A percentile compares a stretch with the other conserved stretches of the same genome.
Evolutionary conservation across 768 basidiomycete species (phyloP).

Genomic region (Russula abietina): DNA sequence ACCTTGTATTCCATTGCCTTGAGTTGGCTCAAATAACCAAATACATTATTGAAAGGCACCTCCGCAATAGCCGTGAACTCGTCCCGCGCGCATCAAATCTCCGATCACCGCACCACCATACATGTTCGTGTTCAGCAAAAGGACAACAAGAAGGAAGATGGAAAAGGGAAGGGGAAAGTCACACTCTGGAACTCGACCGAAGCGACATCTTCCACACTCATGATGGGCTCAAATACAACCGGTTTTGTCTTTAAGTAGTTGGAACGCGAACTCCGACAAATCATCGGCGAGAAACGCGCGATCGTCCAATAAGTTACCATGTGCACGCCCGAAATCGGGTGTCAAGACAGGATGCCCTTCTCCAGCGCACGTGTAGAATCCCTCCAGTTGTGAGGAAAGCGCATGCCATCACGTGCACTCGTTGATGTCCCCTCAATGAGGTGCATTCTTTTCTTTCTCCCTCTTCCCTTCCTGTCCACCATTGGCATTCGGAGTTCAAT

Average conservation of each 20-base stretch:
- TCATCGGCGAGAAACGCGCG: constrained; percentile 91
- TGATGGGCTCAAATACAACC: constrained; percentile 91
- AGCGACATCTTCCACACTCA: constrained; percentile 96
- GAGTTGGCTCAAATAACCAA: constrained; percentile 89
- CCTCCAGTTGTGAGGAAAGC: too few relatives aligned
- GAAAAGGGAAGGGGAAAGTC: constrained; percentile 22
- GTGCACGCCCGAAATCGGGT: constrained; percentile 77
- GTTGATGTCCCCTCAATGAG: too few relatives aligned
- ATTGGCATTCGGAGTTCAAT: too few relatives aligned
- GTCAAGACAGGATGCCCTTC: constrained; percentile 85
- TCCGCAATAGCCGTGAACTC: constrained; percentile 86
- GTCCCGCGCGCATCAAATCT: constrained; percentile 85
- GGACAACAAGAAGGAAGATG: not conserved
- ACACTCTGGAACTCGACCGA: constrained; percentile 91
- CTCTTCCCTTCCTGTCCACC: too few relatives aligned
- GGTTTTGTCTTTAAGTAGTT: constrained; percentile 65
- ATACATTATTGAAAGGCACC: constrained; percentile 96
- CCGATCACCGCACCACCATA: constrained; percentile 73
- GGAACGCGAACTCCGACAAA: constrained; percentile 94
- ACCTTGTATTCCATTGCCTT: constrained; percentile 90
- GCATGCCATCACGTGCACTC: too few relatives aligned
- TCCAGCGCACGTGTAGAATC: too few relatives aligned
- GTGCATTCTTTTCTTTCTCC: too few relatives aligned
- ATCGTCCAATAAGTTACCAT: constrained; percentile 66
- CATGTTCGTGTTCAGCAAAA: constrained; percentile 4